phyloP scores from a whole-genome alignment of 2,329 filamentous ascomycete species.

The Fusarium lateritium region DNA sequence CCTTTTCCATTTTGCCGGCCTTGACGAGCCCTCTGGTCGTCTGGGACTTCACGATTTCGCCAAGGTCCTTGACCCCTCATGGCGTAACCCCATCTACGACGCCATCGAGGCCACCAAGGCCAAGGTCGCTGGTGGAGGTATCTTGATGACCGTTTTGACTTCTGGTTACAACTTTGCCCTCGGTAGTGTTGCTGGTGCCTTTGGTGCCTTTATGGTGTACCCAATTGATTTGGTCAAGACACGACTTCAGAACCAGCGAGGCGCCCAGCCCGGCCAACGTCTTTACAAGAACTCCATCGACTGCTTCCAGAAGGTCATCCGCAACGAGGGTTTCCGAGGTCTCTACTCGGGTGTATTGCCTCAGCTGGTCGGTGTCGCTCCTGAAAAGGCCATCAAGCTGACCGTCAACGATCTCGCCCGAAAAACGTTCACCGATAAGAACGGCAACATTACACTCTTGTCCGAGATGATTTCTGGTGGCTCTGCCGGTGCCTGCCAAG shows the following conservation, averaged over 20 bases:
- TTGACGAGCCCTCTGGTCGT: slow-evolving; percentile 90
- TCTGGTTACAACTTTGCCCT: slow-evolving; percentile 92
- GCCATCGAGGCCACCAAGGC: slow-evolving; percentile 64
- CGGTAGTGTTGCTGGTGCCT: slow-evolving; percentile 92
- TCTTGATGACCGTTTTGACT: slow-evolving; percentile 73
- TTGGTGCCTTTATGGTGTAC: slow-evolving; percentile 99
- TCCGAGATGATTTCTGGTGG: slow-evolving; percentile 91
- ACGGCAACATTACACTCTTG: slow-evolving; percentile 78
- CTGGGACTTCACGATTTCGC: slow-evolving; percentile 88
- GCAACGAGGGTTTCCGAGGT: slow-evolving; percentile 90
- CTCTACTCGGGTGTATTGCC: slow-evolving; percentile 96
- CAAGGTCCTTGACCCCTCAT: slow-evolving; percentile 94
- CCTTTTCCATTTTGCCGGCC: slow-evolving; percentile 96
- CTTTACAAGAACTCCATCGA: slow-evolving; percentile 98
- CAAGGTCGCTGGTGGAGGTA: slow-evolving; percentile 46
- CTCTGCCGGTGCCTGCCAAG: slow-evolving; percentile 92
- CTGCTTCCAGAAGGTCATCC: slow-evolving; percentile 92
- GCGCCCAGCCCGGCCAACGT: slow-evolving; percentile 83
- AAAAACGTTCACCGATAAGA: slow-evolving; percentile 79
- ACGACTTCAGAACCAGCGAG: slow-evolving; percentile 96
- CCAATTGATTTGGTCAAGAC: slow-evolving; percentile 99
- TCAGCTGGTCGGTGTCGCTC: slow-evolving; percentile 97
- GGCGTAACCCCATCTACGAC: slow-evolving; percentile 76
- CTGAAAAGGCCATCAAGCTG: slow-evolving; percentile 99
- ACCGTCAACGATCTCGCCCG: slow-evolving; percentile 97